A percentile compares a stretch with the other conserved stretches of the same genome.
These are phyloP conservation scores for Alternaria consortialis DNA, from an alignment of 2,329 filamentous ascomycete genomes.

Conservation along the genomic window DNA sequence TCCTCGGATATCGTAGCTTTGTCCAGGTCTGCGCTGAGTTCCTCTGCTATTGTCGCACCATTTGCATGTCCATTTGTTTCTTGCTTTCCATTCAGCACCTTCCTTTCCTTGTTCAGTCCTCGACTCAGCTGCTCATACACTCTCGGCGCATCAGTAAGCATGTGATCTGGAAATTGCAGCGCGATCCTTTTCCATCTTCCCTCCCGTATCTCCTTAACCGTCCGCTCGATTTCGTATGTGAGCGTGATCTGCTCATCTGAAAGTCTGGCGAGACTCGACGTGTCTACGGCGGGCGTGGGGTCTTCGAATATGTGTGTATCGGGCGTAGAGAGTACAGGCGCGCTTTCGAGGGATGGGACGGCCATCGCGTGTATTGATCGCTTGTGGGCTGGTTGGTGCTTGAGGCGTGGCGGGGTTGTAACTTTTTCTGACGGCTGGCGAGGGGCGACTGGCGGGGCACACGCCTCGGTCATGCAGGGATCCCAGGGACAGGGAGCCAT, in stretches of 20 bases:
- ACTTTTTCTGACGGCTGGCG: constrained; percentile 23
- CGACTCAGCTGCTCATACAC: constrained; percentile 74
- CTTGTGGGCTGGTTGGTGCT: constrained; percentile 6
- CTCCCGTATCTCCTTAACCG: constrained; percentile 75
- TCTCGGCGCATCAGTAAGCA: constrained; percentile 85
- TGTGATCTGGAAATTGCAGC: constrained; percentile 93
- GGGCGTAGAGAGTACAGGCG: constrained; percentile 70
- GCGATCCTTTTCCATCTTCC: constrained; percentile 80
- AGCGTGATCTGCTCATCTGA: constrained; percentile 75
- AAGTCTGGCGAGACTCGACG: constrained; percentile 47
- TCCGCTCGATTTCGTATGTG: constrained; percentile 87
- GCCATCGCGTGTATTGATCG: constrained; percentile 34
- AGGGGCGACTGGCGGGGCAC: constrained; percentile 22
- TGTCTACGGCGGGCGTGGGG: constrained; percentile 54
- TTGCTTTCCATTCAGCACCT: constrained; percentile 13
- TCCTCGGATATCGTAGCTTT: constrained; percentile 21
- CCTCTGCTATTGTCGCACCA: constrained; percentile 21
- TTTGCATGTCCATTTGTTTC: constrained; percentile 10
- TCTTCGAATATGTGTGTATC: constrained; percentile 69
- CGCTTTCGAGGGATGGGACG: constrained; percentile 41
- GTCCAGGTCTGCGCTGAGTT: constrained; percentile 27
- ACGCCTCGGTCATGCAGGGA: constrained; percentile 19
- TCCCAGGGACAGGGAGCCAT: constrained; percentile 4
- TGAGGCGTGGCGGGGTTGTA: constrained; percentile 24
- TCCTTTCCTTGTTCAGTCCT: constrained; percentile 54